phyloP scores from a whole-genome alignment of 345 rosid species.

The Citrus reticulata region DNA sequence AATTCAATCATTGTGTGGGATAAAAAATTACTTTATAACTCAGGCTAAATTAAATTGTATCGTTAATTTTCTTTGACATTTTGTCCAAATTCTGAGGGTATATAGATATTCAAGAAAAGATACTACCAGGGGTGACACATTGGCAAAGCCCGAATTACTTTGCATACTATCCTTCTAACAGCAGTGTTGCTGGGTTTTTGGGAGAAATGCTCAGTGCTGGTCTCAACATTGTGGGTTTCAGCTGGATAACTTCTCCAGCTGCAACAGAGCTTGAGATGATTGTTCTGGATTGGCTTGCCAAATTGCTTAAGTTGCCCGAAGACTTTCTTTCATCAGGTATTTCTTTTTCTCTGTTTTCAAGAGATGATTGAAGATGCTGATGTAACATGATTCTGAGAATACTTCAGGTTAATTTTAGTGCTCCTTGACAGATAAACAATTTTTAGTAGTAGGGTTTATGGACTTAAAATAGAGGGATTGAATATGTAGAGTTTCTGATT shows the following conservation, averaged over 20 bases:
- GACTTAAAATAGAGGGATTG: neutral
- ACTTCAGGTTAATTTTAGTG: neutral
- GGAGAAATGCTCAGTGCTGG: constrained; percentile 98
- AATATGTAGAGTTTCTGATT: neutral
- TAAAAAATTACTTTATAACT: neutral
- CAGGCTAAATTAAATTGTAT: neutral
- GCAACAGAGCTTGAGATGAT: constrained; percentile 91
- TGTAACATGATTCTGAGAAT: neutral
- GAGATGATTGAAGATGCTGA: neutral
- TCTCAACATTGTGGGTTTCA: constrained; percentile 77
- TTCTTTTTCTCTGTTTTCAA: no score
- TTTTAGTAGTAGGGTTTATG: neutral
- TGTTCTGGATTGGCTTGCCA: constrained; percentile 89
- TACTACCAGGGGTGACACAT: constrained; percentile 80
- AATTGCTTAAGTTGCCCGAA: constrained; percentile 68
- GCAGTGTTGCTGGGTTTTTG: constrained; percentile 85
- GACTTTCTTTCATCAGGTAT: constrained; percentile 71
- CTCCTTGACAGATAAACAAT: neutral
- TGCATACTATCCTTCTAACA: constrained; percentile 83
- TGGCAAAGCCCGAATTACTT: constrained; percentile 90
- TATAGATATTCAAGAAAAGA: constrained; percentile 66
- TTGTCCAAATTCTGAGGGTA: neutral
- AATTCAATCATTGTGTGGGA: neutral
- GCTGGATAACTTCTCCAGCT: constrained; percentile 94
- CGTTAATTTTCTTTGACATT: neutral